Percentiles rank a stretch among this genome's conserved stretches.
These are phyloP conservation scores for Thielaviopsis cerberus DNA, from an alignment of 2,329 filamentous ascomycete genomes.

Conservation along the genomic window DNA sequence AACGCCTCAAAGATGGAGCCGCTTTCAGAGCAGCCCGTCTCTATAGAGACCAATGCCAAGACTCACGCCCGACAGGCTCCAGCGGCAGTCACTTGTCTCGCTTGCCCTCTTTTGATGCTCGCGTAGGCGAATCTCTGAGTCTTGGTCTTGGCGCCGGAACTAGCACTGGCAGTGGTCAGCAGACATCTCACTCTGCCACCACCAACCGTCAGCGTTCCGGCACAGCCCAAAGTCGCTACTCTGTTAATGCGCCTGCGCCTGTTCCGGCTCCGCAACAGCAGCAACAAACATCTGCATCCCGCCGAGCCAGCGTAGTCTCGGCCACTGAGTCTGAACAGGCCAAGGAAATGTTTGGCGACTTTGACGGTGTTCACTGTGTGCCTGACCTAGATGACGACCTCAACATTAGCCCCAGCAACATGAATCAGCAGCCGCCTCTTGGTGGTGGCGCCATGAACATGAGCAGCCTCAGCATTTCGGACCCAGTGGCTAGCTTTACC, in stretches of 20 bases:
- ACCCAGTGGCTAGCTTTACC: neutral
- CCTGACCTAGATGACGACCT: constrained; percentile 24
- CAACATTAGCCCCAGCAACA: neutral
- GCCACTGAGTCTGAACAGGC: constrained; percentile 42
- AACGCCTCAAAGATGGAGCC: constrained; percentile 1
- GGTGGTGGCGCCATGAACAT: neutral
- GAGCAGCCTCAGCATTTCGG: too few relatives aligned
- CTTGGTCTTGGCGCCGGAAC: neutral
- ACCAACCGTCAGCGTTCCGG: neutral
- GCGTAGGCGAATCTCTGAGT: constrained; percentile 7
- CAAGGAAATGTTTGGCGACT: constrained; percentile 55
- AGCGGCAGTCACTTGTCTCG: neutral
- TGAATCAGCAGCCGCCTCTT: neutral
- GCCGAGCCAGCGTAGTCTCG: neutral
- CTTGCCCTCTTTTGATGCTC: constrained; percentile 5
- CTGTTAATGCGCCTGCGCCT: neutral
- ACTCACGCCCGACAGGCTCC: neutral
- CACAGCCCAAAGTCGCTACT: neutral
- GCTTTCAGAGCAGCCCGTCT: constrained; percentile 2
- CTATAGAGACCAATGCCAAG: neutral
- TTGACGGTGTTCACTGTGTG: constrained; percentile 62
- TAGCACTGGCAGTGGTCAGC: neutral
- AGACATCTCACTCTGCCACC: neutral
- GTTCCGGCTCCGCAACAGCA: neutral
- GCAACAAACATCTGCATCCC: neutral